These are phyloP conservation scores for Starmerella tilneyi DNA, from an alignment of 805 yeast genomes.

Conservation along the genomic window DNA sequence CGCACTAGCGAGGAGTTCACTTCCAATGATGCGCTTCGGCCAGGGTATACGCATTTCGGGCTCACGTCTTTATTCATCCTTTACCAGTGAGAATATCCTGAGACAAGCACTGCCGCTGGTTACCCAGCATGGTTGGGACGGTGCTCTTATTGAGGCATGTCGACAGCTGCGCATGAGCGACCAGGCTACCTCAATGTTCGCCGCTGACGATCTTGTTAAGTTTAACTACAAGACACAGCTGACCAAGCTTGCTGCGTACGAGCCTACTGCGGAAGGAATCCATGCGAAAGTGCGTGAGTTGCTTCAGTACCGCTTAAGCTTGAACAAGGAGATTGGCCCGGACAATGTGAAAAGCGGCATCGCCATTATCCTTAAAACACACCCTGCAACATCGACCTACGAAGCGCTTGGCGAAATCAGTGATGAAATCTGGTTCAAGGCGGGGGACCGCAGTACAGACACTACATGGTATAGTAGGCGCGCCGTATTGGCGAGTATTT, in stretches of 20 bases:
- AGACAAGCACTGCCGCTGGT: slow-evolving; percentile 35
- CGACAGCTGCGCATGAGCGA: slow-evolving; percentile 44
- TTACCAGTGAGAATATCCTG: slow-evolving; percentile 30
- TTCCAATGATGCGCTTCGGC: not conserved
- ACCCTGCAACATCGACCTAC: slow-evolving; percentile 45
- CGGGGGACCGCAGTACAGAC: slow-evolving; percentile 70
- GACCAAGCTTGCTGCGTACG: slow-evolving; percentile 27
- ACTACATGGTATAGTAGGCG: slow-evolving; percentile 92
- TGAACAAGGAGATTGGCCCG: slow-evolving; percentile 32
- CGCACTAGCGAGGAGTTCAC: not conserved
- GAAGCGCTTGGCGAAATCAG: slow-evolving; percentile 63
- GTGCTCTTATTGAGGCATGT: slow-evolving; percentile 42
- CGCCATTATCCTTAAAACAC: slow-evolving; percentile 54
- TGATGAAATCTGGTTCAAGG: slow-evolving; percentile 71
- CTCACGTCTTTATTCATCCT: not conserved
- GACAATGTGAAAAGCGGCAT: slow-evolving; percentile 36
- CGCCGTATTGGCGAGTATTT: slow-evolving; percentile 54
- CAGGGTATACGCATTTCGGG: not conserved
- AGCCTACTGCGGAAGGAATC: not conserved
- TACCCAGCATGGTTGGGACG: slow-evolving; percentile 45
- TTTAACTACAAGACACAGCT: slow-evolving; percentile 41
- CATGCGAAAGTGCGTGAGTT: slow-evolving; percentile 33
- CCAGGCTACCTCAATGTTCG: slow-evolving; percentile 37
- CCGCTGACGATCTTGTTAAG: slow-evolving; percentile 43
- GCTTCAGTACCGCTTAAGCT: slow-evolving; percentile 37